Base-by-base conservation (phyloP, 129 eudicot species). In the Chrysanthemum lavandulifolium region DNA sequence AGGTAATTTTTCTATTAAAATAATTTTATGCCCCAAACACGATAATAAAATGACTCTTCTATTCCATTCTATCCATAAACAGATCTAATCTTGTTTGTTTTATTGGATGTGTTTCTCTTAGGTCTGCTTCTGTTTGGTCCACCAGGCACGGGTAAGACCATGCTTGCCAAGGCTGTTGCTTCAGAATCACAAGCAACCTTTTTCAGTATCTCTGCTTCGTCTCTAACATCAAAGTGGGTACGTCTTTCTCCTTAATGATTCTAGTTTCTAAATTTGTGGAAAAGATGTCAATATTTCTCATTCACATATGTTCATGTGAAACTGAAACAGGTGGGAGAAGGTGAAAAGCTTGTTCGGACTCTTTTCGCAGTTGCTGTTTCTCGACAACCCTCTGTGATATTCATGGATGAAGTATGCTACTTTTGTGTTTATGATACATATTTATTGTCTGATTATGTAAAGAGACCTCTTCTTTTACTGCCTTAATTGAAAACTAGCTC, bases 91-190 rank as follows among this genome's bases (percentile, higher is more conserved):
- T 21, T 8, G 47, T 31, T 73, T 71, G 13, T 68, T 49, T 51
- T 76, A 13, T 27, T 76, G 73, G 27, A 29, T 71, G 64, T 51
- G 61, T 71, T 73, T 75, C 47, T 64, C 12, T 61, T 68, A 95
- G 99, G 99, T 76, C 72, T 95, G 71, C 96, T 95, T 79, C 96
- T 95, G 45, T 95, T 95, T 85, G 99, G 99, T 78, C 99, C 99
- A 54, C 99, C 99, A 16, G 99, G 99, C 69, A 95, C 97, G 58
- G 99, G 99, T 72, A 95, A 95, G 76, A 95, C 99, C 60, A 76
- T 95, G 94, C 95, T 95, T 82, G 99, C 99, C 1, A 95, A 95
- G 79, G 99, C 99, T 48, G 99, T 95, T 67, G 99, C 99, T 67
- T 91, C 99, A 56, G 99, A 95, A 82, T 88, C 96, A 10, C 82